Evolutionary conservation across 495 filamentous ascomycete genomes (phyloP).

Genomic region (Xylaria bambusicola): DNA sequence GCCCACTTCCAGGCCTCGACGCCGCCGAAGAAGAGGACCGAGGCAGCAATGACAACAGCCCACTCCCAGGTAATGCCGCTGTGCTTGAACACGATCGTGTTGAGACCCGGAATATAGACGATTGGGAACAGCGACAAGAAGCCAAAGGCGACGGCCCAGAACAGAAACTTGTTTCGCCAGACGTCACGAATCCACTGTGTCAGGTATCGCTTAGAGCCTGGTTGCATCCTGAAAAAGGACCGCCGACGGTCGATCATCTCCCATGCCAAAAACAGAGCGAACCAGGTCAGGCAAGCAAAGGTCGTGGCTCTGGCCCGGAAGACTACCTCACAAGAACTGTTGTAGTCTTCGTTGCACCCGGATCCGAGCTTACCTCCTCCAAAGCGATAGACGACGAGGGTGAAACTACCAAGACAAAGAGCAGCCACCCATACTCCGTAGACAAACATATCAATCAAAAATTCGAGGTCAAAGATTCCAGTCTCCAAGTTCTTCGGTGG

Average conservation of each 20-base stretch:
- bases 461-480: slow-evolving; percentile 70
- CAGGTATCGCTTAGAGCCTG: slow-evolving; percentile 51
- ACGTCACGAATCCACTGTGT: slow-evolving; percentile 58
- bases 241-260: slow-evolving; percentile 70
- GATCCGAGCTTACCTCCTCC: slow-evolving; percentile 64
- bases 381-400: slow-evolving; percentile 65
- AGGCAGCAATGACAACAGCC: slow-evolving; percentile 62
- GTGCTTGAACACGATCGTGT: slow-evolving; percentile 69
- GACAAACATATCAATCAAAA: slow-evolving; percentile 67
- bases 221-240: slow-evolving; percentile 68
- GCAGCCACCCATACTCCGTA: slow-evolving; percentile 72
- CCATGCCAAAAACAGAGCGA: slow-evolving; percentile 73
- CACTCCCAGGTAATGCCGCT: slow-evolving; percentile 73
- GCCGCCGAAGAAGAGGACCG: slow-evolving; percentile 62
- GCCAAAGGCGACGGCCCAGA: slow-evolving; percentile 66
- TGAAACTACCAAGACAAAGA: slow-evolving; percentile 66
- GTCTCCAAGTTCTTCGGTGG: slow-evolving; percentile 64
- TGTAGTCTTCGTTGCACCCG: slow-evolving; percentile 64
- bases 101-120: slow-evolving; percentile 72
- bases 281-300: slow-evolving; percentile 74
- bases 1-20: slow-evolving; percentile 69
- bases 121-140: slow-evolving; percentile 73
- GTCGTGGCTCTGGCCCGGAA: slow-evolving; percentile 72
- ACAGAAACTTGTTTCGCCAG: slow-evolving; percentile 73
- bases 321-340: slow-evolving; percentile 60